Conservation (phyloP, 257 asterid genomes). For the Capsicum baccatum region DNA sequence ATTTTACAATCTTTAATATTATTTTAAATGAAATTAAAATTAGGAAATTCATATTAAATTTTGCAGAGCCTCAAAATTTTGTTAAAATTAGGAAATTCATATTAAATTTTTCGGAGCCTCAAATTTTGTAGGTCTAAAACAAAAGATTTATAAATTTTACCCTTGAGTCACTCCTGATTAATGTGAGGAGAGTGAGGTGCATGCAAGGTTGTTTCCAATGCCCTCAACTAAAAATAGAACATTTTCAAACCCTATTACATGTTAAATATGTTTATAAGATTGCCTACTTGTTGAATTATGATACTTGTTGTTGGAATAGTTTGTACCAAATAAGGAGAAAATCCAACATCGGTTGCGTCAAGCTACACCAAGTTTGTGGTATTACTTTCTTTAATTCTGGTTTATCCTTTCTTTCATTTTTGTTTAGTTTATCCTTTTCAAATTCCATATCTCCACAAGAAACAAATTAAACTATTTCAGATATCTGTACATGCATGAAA, state of each 20-base stretch:
- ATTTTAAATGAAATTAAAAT: too few species aligned
- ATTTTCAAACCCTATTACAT: neutral
- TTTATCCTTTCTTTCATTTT: neutral
- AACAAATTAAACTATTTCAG: neutral
- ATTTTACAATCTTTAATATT: too few species aligned
- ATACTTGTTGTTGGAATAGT: neutral
- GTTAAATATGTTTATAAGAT: neutral
- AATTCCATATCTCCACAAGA: neutral
- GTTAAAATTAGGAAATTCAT: too few species aligned
- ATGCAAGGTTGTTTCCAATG: neutral
- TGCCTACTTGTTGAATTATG: neutral
- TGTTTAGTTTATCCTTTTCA: neutral
- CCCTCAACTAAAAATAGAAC: accelerated
- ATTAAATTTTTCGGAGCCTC: too few species aligned
- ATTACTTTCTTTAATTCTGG: neutral
- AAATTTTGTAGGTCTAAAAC: too few species aligned
- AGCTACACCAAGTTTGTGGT: neutral
- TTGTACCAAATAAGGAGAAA: neutral
- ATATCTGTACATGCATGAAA: neutral
- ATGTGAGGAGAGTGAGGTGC: neutral
- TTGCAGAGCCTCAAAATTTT: too few species aligned
- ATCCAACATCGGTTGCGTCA: neutral
- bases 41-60: too few species aligned
- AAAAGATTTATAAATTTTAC: too few species aligned
- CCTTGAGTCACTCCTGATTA: too few species aligned